A percentile compares a stretch with the other conserved stretches of the same genome.
Conservation (phyloP, 306 rosid species). For the Carpinus fangiana region DNA sequence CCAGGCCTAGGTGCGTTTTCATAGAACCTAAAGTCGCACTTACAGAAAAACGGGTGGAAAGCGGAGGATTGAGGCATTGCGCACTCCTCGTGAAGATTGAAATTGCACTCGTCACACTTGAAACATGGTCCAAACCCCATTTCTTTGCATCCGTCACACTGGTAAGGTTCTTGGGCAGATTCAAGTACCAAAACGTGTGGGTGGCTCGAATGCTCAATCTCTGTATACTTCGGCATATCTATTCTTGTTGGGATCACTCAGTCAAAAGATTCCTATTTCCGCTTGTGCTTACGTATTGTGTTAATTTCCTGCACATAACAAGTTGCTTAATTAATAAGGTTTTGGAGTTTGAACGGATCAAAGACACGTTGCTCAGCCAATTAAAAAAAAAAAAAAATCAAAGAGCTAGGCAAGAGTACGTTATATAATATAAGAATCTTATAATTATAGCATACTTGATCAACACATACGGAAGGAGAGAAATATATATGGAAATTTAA, state of each 20-base stretch:
- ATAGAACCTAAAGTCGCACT: constrained; percentile 22
- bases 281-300: too few species aligned
- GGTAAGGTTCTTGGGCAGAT: constrained; percentile 32
- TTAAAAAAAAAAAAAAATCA: too few species aligned
- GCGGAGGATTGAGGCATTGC: not conserved
- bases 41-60: constrained; percentile 28
- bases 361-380: too few species aligned
- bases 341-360: too few species aligned
- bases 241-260: too few species aligned
- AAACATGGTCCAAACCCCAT: constrained; percentile 39
- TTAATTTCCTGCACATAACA: too few species aligned
- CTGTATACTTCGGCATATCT: not conserved
- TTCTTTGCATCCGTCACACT: constrained; percentile 44
- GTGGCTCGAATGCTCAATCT: constrained; percentile 36
- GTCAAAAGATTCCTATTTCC: not conserved
- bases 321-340: too few species aligned
- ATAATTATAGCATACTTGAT: too few species aligned
- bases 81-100: constrained; percentile 46
- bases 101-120: constrained; percentile 34
- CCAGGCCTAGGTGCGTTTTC: constrained; percentile 2
- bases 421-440: too few species aligned
- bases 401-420: too few species aligned
- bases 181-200: constrained; percentile 18
- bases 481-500: too few species aligned
- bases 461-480: too few species aligned